Conservation (phyloP, 495 filamentous ascomycete genomes). For the Aspergillus avenaceus region DNA sequence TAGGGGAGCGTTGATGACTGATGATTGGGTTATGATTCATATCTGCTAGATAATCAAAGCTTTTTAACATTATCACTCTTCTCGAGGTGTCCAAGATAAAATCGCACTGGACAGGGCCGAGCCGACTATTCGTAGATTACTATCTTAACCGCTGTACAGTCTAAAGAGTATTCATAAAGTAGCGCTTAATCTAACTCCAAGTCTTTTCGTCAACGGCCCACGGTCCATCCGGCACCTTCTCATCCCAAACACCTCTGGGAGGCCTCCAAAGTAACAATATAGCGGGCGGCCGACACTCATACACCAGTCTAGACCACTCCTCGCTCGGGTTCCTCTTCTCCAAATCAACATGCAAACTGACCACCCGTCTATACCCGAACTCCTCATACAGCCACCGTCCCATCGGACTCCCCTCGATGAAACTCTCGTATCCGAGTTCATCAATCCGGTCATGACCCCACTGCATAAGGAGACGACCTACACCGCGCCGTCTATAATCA, state of each 20-base stretch:
- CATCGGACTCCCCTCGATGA: slow-evolving; percentile 26
- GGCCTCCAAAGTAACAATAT: slow-evolving; percentile 30
- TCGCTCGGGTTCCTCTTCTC: slow-evolving; percentile 23
- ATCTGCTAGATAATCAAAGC: not conserved
- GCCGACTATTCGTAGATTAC: no score
- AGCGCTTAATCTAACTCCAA: not conserved
- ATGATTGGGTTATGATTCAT: slow-evolving; percentile 8
- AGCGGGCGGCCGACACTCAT: slow-evolving; percentile 20
- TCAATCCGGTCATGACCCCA: slow-evolving; percentile 33
- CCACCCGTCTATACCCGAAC: slow-evolving; percentile 23
- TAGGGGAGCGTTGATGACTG: slow-evolving; percentile 19
- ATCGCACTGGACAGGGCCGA: no score
- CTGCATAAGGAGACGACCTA: slow-evolving; percentile 29
- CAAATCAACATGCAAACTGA: slow-evolving; percentile 16
- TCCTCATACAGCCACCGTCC: slow-evolving; percentile 36
- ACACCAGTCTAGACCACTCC: slow-evolving; percentile 22
- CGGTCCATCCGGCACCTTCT: slow-evolving; percentile 10
- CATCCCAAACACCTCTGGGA: slow-evolving; percentile 24
- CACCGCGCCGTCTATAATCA: slow-evolving; percentile 26
- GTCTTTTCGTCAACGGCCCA: not conserved
- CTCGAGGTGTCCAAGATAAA: no score
- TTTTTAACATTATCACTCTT: no score
- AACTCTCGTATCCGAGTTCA: slow-evolving; percentile 30
- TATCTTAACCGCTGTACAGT: no score
- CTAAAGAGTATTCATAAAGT: not conserved